Base-by-base conservation (phyloP, 2,329 filamentous ascomycete genomes). In the Diaporthe humulicola region DNA sequence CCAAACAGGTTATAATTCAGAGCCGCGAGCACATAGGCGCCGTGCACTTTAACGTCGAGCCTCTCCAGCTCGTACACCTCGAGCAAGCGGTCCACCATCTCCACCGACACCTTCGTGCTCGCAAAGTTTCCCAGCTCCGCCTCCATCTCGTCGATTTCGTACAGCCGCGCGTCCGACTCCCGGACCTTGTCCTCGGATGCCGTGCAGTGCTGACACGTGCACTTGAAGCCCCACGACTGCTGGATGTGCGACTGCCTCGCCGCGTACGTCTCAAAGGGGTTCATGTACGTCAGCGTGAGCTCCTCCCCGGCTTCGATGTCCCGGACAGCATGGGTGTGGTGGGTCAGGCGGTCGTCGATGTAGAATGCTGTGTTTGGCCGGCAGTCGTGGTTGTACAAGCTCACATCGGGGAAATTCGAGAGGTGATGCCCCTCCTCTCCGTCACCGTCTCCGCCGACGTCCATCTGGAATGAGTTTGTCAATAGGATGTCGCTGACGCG, bases 41-140 rank as follows among this genome's bases (percentile, higher is more conserved):
- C 75, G 36, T 84, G 82, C 70, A 83, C 74, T 70, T 84, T 84
- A 0, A 76, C 85, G 77, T 93, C 91, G 58, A 93, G 85, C 17
- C 90, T 85, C 75, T 88, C 83, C 22, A 88, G 84, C 78, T 87
- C 86, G 67, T 88, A 86, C 56, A 85, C 80, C 78, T 85, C 86
- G 2, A 86, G 86, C 45, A 81, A 84, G 76, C 88, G 86, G 79
- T 86, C 88, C 71, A 82, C 82, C 74, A 82, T 85, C 36, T 87
- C 79, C 28, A 83, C 83, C 25, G 84, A 83, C 22, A 83, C 81
- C 79, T 85, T 85, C 76, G 83, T 52, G 64, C 64, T 71, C 8
- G 40, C 67, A 42, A 73, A 73, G 56, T 70, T 45, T 3, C 64
- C 72, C 64, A 73, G 52, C 57, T 58, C 72, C 40, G 72, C 72